These are phyloP conservation scores for Mollisiaceae sp. DNA, from an alignment of 2,329 filamentous ascomycete species.

Conservation along the genomic window DNA sequence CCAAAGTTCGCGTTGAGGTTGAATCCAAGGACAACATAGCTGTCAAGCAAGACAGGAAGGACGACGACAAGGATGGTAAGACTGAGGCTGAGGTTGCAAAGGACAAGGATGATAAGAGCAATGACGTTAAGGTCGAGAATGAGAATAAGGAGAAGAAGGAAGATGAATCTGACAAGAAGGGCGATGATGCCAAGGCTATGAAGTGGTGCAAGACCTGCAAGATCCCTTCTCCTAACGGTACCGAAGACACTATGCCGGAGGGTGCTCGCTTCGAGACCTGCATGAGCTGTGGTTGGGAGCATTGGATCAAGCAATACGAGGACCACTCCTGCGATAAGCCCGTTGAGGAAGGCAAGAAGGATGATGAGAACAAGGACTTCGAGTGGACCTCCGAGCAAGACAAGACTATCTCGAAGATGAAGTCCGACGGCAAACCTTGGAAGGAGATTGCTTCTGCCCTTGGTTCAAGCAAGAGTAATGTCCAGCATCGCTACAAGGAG, in stretches of 20 bases:
- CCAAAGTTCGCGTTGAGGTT: not conserved
- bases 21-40: not conserved
- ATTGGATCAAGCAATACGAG: not conserved
- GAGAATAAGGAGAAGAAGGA: slow-evolving; percentile 1
- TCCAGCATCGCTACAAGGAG: slow-evolving; percentile 27
- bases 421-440: slow-evolving; percentile 10
- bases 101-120: not conserved
- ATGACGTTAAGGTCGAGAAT: not conserved
- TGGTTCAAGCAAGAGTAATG: slow-evolving; percentile 25
- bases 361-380: slow-evolving; percentile 4
- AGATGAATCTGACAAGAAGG: slow-evolving; percentile 2
- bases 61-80: not conserved
- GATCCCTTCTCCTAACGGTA: not conserved
- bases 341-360: slow-evolving; percentile 10
- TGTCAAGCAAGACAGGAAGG: slow-evolving; percentile 4
- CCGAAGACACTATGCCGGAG: not conserved
- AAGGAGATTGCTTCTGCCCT: slow-evolving; percentile 31
- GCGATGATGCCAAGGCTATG: not conserved
- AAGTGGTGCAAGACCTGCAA: slow-evolving; percentile 2
- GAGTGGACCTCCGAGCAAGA: slow-evolving; percentile 4
- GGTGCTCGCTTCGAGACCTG: not conserved
- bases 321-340: not conserved
- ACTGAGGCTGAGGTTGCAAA: not conserved
- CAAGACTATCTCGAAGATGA: not conserved
- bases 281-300: not conserved